Conservation (phyloP, 2,329 filamentous ascomycete species). For the Fusarium sp. region DNA sequence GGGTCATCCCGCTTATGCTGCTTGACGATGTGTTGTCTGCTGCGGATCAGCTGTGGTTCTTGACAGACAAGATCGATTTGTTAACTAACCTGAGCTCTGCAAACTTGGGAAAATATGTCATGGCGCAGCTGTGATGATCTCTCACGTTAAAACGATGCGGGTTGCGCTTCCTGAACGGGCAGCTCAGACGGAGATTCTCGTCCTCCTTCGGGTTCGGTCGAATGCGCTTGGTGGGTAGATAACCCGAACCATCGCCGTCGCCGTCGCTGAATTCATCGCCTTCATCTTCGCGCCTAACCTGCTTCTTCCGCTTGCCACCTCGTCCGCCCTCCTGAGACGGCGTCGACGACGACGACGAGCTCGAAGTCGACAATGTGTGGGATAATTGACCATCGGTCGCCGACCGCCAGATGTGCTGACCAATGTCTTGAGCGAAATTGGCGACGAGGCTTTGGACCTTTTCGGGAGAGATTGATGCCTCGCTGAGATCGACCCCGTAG, state of each 20-base stretch:
- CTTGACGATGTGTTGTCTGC: slow-evolving; percentile 55
- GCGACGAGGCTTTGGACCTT: slow-evolving; percentile 46
- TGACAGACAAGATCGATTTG: no score
- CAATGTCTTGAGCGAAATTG: slow-evolving; percentile 48
- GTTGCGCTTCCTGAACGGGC: slow-evolving; percentile 58
- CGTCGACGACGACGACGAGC: slow-evolving; percentile 45
- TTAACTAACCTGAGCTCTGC: slow-evolving; percentile 50
- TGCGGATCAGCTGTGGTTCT: slow-evolving; percentile 7
- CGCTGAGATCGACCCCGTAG: slow-evolving; percentile 51
- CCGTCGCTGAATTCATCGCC: slow-evolving; percentile 50
- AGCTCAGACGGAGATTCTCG: slow-evolving; percentile 53
- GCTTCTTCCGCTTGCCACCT: slow-evolving; percentile 51
- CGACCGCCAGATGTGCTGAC: slow-evolving; percentile 47
- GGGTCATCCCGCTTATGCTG: slow-evolving; percentile 55
- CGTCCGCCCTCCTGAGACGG: slow-evolving; percentile 43
- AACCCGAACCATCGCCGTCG: slow-evolving; percentile 47
- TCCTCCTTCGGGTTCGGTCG: slow-evolving; percentile 49
- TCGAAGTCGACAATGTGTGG: slow-evolving; percentile 46
- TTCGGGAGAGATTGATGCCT: slow-evolving; percentile 42
- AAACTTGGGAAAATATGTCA: slow-evolving; percentile 56
- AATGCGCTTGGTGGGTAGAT: slow-evolving; percentile 43
- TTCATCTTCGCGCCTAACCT: slow-evolving; percentile 43
- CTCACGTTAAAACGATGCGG: slow-evolving; percentile 58
- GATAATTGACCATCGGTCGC: slow-evolving; percentile 44
- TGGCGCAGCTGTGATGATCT: slow-evolving; percentile 57